Conservation (phyloP, 192 early-diverging fungal genomes). For the Bifiguratus adelaidae region DNA sequence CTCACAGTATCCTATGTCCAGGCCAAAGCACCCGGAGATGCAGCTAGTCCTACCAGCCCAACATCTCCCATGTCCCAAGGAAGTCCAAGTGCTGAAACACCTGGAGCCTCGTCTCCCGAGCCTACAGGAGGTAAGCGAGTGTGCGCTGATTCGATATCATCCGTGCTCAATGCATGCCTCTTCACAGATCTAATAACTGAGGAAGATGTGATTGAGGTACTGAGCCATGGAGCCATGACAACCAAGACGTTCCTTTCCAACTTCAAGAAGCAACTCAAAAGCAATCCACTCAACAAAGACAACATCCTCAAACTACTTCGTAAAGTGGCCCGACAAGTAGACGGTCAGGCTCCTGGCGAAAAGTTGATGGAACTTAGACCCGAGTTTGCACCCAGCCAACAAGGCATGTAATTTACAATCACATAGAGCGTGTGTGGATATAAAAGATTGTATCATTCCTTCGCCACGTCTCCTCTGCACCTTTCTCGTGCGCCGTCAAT, state of each 20-base stretch:
- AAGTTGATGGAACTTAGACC: constrained; percentile 20
- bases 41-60: constrained; percentile 1
- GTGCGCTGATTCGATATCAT: background rate
- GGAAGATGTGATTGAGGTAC: constrained; percentile 47
- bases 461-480: too few relatives aligned
- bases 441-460: too few relatives aligned
- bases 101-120: background rate
- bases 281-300: constrained; percentile 28
- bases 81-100: background rate
- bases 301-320: constrained; percentile 29
- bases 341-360: constrained; percentile 10
- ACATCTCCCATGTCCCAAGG: background rate
- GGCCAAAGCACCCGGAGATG: too few relatives aligned
- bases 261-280: constrained; percentile 52
- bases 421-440: too few relatives aligned
- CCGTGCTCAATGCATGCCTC: background rate
- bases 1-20: too few relatives aligned
- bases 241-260: constrained; percentile 53
- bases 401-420: too few relatives aligned
- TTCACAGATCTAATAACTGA: constrained; percentile 47
- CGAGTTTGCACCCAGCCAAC: constrained; percentile 7
- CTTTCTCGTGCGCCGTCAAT: too few relatives aligned
- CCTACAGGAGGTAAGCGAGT: background rate
- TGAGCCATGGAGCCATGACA: constrained; percentile 37
- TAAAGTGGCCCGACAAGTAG: constrained; percentile 27